Base-by-base conservation (phyloP, 371 early-diverging fungal genomes). In the Mortierella sp. region DNA sequence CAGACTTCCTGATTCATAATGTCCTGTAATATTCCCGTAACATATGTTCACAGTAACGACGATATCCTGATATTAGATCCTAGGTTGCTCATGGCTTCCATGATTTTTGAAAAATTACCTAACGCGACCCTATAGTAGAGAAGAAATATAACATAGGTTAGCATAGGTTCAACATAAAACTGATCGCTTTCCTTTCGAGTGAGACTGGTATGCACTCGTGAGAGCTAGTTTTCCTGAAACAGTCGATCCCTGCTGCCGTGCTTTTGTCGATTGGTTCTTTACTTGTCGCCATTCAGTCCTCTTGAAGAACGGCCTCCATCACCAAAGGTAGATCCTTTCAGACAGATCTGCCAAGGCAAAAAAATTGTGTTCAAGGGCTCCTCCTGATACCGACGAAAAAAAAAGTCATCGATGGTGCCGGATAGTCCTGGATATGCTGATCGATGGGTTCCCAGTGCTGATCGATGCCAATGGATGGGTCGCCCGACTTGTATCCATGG, bases 71-170 rank as follows among this genome's bases (percentile, higher is more conserved):
- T 41, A 41, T 41, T 41, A 41, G 41, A 41, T 41, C 41, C 41
- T 6, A 0, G 6, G 41, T 41, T 4, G 41, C 7, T 6, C 7
- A 41, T 41, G 41, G 0, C 0, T 41, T 41, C 7, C 7, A 41
- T 41, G 41, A 6, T 6, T 41, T 38, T 5, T 27, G 46, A 46
- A 46, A 46, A 65, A 73, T 83, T 78, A 83, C 84, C 85, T 81
- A 84, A 84, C 85, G 85, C 85, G 85, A 84, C 85, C 85, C 85
- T 84, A 74, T 78, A 41, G 65, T 14, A 32, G 27, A 77, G 63
- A 60, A 10, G 54, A 71, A 10, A 16, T 16, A 32, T 46, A 38
- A 3, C 14, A 38, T 35, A 38, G 38, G 65, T 65, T 65, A 65
- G 65, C 65, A 16, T 4, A 65, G 2, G 38, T 38, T 65, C 21